phyloP scores from a whole-genome alignment of 371 early-diverging fungal species.

The Dichotomocladium elegans region DNA sequence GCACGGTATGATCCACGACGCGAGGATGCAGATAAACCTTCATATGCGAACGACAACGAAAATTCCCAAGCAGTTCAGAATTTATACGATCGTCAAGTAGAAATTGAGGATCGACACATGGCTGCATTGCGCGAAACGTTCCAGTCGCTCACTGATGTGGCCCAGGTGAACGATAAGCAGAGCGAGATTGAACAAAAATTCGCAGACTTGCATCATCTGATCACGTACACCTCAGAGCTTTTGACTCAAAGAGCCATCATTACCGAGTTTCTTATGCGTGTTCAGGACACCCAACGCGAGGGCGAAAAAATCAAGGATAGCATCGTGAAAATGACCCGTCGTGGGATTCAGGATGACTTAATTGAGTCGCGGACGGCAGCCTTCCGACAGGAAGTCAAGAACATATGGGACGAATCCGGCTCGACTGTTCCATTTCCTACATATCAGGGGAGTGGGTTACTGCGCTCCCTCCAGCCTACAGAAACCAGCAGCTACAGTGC shows the following conservation, averaged over 20 bases:
- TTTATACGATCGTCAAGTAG: slow-evolving; percentile 28
- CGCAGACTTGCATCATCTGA: slow-evolving; percentile 20
- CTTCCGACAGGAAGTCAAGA: slow-evolving; percentile 25
- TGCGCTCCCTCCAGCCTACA: slow-evolving; percentile 13
- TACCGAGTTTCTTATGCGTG: slow-evolving; percentile 35
- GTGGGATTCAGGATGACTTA: slow-evolving; percentile 22
- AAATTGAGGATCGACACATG: slow-evolving; percentile 18
- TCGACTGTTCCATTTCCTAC: slow-evolving; percentile 26
- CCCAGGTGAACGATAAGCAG: slow-evolving; percentile 17
- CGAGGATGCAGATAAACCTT: slow-evolving; percentile 33
- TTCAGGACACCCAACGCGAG: slow-evolving; percentile 36
- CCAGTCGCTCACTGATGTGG: neutral
- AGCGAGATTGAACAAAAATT: slow-evolving; percentile 24
- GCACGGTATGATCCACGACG: slow-evolving; percentile 34
- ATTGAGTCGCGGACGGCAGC: slow-evolving; percentile 19
- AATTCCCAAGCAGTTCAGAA: slow-evolving; percentile 26
- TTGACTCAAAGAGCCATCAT: slow-evolving; percentile 33
- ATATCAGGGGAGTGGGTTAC: slow-evolving; percentile 18
- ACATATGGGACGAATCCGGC: slow-evolving; percentile 31
- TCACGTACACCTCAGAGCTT: slow-evolving; percentile 27
- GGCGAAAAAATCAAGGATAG: slow-evolving; percentile 40
- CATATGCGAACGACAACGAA: slow-evolving; percentile 30
- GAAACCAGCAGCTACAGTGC: slow-evolving; percentile 5
- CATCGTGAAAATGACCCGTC: slow-evolving; percentile 27
- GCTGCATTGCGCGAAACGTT: slow-evolving; percentile 1